A percentile compares a stretch with the other conserved stretches of the same genome.
These are phyloP conservation scores for Lecanoromycetidae sp. DNA, from an alignment of 2,329 filamentous ascomycete genomes.

Conservation along the genomic window DNA sequence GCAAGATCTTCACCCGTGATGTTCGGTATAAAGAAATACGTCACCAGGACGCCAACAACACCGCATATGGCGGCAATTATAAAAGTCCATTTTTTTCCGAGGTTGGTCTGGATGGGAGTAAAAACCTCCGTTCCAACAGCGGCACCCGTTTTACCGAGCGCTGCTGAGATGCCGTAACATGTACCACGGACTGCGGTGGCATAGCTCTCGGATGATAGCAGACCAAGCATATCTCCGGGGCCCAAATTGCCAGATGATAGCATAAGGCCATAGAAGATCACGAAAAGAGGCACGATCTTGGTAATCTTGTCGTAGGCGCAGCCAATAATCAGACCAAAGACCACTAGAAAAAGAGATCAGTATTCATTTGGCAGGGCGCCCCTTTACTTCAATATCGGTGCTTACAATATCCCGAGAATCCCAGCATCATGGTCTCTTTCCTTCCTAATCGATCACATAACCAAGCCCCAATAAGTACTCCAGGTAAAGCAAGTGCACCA, in stretches of 20 bases:
- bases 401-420: constrained; percentile 35
- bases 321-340: constrained; percentile 43
- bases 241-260: constrained; percentile 39
- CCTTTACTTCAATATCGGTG: not conserved
- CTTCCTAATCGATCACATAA: constrained; percentile 39
- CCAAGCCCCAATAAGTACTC: constrained; percentile 38
- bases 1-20: constrained; percentile 35
- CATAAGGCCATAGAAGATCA: constrained; percentile 42
- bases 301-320: constrained; percentile 37
- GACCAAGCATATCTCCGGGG: constrained; percentile 40
- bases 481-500: constrained; percentile 35
- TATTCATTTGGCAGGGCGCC: not conserved
- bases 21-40: constrained; percentile 37
- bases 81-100: constrained; percentile 41
- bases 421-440: constrained; percentile 40
- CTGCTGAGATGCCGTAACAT: constrained; percentile 33
- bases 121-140: constrained; percentile 42
- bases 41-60: constrained; percentile 36
- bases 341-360: constrained; percentile 19
- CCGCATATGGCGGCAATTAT: constrained; percentile 42
- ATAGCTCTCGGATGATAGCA: constrained; percentile 40
- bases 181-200: constrained; percentile 42
- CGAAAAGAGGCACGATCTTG: constrained; percentile 39
- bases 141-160: constrained; percentile 40
- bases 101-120: constrained; percentile 34